Conservation (phyloP, 441 rosid species). For the Populus hybrid region DNA sequence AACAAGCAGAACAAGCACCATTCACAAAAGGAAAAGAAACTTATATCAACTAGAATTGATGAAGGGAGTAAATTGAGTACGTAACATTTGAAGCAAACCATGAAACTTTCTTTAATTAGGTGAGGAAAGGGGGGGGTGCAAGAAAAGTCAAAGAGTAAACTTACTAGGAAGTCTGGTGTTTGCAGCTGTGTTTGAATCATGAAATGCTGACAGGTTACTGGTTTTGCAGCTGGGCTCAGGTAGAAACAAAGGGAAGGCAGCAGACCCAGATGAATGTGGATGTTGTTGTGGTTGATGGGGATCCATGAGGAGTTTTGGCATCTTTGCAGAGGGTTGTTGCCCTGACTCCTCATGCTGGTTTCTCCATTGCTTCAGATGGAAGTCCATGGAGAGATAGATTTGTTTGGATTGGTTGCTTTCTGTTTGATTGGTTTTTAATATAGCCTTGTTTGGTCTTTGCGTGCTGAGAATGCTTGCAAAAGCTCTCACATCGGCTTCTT, state of each 20-base stretch:
- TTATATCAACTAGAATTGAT: not conserved
- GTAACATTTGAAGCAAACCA: not conserved
- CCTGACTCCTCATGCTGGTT: constrained; percentile 69
- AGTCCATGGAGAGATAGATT: constrained; percentile 59
- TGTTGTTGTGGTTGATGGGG: constrained; percentile 28
- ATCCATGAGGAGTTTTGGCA: constrained; percentile 51
- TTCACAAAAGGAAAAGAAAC: not conserved
- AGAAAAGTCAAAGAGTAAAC: constrained; percentile 17
- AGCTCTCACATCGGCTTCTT: constrained; percentile 29
- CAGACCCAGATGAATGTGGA: constrained; percentile 18
- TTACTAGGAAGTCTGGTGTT: constrained; percentile 52
- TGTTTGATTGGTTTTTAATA: constrained; percentile 18
- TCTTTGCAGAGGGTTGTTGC: constrained; percentile 53
- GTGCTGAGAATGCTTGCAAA: constrained; percentile 20
- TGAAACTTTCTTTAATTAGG: not conserved
- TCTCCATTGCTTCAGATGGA: constrained; percentile 90
- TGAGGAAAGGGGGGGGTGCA: not conserved
- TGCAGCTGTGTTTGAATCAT: constrained; percentile 37
- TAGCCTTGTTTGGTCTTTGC: constrained; percentile 4
- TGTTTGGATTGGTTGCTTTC: too few relatives aligned
- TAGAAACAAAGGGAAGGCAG: constrained; percentile 63
- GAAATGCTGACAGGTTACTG: constrained; percentile 52
- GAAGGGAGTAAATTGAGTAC: not conserved
- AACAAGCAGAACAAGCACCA: not conserved
- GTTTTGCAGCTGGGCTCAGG: constrained; percentile 53